Evolutionary conservation across 1,139 yeast genomes (phyloP), one percentile per base, ranked within the genome.

Genomic region (Yamadazyma siamensis): DNA sequence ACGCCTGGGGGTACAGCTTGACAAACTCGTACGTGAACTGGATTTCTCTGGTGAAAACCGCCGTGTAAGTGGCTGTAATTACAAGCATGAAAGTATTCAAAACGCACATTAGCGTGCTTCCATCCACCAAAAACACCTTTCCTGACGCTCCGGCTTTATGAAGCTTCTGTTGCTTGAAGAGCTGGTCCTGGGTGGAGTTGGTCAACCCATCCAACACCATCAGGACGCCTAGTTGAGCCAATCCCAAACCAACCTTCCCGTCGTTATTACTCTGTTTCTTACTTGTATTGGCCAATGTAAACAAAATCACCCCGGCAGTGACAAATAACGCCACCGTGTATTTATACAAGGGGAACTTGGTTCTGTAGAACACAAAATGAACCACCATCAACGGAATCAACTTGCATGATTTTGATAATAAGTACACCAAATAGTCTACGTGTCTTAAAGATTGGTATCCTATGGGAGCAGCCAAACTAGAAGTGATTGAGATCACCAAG

Each of bases 321-420:
- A 91, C 94, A 17, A 75, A 52, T 0, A 64, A 47, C 0, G 95
- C 96, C 12, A 91, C 94, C 19, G 73, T 41, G 50, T 85, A 85
- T 55, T 91, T 94, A 59, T 80, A 79, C 6, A 60, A 34, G 0
- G 96, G 91, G 54, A 86, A 91, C 34, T 60, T 63, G 5, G 86
- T 77, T 23, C 82, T 70, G 58, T 88, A 91, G 15, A 85, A 52
- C n/a, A 79, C 46, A 39, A 81, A 61, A 49, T 88, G 96, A 3
- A 91, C 82, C 21, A 85, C 55, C 83, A 91, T 80, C 15, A 89
- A 95, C 0, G 99, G 99, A 20, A 91, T 77, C 53, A 91, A 70
- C 50, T 91, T 91, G 54, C 98, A 91, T 30, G 95, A 83, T 54
- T 91, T 91, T 23, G 96, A 95, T 39, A 91, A 69, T 43, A 91